phyloP scores from a whole-genome alignment of 176 grass and related monocot species.

The Triticum dicoccoides region DNA sequence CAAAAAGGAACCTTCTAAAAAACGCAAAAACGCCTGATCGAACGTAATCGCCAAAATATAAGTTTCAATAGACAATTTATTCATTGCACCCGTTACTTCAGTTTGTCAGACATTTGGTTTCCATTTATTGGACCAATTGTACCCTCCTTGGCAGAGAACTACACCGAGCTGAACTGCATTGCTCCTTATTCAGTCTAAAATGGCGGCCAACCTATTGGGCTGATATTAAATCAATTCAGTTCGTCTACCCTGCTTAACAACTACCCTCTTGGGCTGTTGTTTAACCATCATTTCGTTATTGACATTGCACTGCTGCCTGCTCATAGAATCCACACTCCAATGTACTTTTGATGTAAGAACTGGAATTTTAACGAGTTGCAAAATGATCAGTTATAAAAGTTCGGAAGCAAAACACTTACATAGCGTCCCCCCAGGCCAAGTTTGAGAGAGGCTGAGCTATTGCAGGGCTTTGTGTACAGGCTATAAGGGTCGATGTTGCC shows the following conservation, averaged over 20 bases:
- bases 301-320: background rate
- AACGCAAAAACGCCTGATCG: background rate
- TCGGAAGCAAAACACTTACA: constrained; percentile 38
- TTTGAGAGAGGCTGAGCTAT: constrained; percentile 63
- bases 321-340: background rate
- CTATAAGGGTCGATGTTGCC: constrained; percentile 97
- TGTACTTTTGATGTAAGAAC: background rate
- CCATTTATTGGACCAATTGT: background rate
- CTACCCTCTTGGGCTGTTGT: background rate
- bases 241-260: background rate
- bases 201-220: background rate
- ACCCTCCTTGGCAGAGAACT: background rate
- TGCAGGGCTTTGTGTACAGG: constrained; percentile 81
- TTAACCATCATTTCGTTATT: constrained; percentile 1
- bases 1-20: background rate
- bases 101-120: background rate
- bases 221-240: background rate
- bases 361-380: background rate
- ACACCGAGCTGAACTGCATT: background rate
- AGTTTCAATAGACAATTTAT: background rate
- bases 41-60: background rate
- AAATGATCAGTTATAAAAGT: background rate
- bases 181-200: background rate
- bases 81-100: background rate
- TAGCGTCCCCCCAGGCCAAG: constrained; percentile 64